Evolutionary conservation across 805 yeast species (phyloP), one percentile per base, ranked within the genome.

Genomic region (Yamadazyma scolyti): DNA sequence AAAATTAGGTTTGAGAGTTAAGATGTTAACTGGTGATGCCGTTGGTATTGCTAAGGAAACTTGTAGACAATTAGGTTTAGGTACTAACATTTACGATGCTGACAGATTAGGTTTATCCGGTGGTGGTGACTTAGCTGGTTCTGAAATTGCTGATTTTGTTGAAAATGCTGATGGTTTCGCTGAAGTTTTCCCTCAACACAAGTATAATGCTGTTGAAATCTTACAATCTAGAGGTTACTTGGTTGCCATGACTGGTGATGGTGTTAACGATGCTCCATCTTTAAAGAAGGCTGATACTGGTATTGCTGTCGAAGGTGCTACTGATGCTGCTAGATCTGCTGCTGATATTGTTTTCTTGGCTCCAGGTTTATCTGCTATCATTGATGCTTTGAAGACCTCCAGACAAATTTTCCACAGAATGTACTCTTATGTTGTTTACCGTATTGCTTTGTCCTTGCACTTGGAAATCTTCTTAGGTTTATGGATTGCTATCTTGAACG

Each of bases 231-330:
- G 95, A 78, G 96, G 96, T 71, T 86, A 83, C 81, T 77, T 87
- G 71, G 95, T 88, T 71, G 96, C 96, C 69, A 87, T 87, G 96
- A 87, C 96, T 75, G 96, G 96, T 83, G 96, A 87, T 65, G 96
- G 96, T 85, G 96, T 87, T 63, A 87, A 87, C 76, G 96, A 87
- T 72, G 95, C 96, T 56, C 96, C 96, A 58, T 87, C 96, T 47
- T 78, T 87, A 71, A 87, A 87, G 87, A 87, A 87, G 78, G 95
- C 94, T 47, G 71, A 65, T 56, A 65, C 71, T 43, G 97, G 97
- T 82, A 88, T 88, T 75, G 96, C 97, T 58, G 96, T 87, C 66
- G 95, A 87, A 75, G 96, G 95, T 81, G 89, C 95, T 56, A 83
- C 95, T 52, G 96, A 86, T 73, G 90, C 95, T 67, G 96, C 96